Percentiles rank a stretch among this genome's conserved stretches.
phyloP scores from a whole-genome alignment of 805 yeast species.

The Yarrowia deformans region DNA sequence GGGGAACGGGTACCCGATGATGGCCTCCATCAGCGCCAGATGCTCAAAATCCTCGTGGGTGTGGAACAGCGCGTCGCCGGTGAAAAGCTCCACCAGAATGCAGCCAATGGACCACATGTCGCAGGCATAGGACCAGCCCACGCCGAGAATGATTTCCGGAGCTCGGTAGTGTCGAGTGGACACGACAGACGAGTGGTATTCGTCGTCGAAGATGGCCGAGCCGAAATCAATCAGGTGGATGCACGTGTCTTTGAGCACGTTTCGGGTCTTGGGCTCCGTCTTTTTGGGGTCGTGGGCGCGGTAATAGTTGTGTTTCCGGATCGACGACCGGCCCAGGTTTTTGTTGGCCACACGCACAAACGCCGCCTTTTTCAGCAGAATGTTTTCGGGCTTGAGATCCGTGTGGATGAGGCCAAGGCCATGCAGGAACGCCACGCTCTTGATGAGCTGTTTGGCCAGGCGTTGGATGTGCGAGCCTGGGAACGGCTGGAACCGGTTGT shows the following conservation, averaged over 20 bases:
- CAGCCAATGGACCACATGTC: slow-evolving; percentile 98
- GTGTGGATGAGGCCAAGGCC: slow-evolving; percentile 92
- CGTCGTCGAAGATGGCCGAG: slow-evolving; percentile 92
- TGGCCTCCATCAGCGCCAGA: slow-evolving; percentile 90
- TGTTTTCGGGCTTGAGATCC: slow-evolving; percentile 95
- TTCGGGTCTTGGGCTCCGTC: slow-evolving; percentile 51
- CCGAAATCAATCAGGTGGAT: slow-evolving; percentile 96
- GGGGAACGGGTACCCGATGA: slow-evolving; percentile 60
- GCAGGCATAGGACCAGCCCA: slow-evolving; percentile 97
- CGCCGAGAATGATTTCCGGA: slow-evolving; percentile 91
- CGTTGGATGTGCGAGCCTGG: slow-evolving; percentile 94
- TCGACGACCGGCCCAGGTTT: slow-evolving; percentile 31
- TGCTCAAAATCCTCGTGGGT: slow-evolving; percentile 96
- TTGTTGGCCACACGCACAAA: slow-evolving; percentile 51
- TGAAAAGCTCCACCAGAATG: slow-evolving; percentile 84
- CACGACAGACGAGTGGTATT: slow-evolving; percentile 89
- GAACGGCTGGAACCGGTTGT: slow-evolving; percentile 83
- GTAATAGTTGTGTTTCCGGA: slow-evolving; percentile 38
- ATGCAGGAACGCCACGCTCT: slow-evolving; percentile 88
- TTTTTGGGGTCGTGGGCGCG: slow-evolving; percentile 33
- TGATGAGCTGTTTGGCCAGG: slow-evolving; percentile 80
- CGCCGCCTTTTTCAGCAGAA: slow-evolving; percentile 67
- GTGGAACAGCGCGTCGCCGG: slow-evolving; percentile 93
- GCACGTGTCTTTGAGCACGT: slow-evolving; percentile 74
- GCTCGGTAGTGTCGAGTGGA: slow-evolving; percentile 97